Base-by-base conservation (phyloP, 2,329 filamentous ascomycete species). In the Grosmannia serpens region DNA sequence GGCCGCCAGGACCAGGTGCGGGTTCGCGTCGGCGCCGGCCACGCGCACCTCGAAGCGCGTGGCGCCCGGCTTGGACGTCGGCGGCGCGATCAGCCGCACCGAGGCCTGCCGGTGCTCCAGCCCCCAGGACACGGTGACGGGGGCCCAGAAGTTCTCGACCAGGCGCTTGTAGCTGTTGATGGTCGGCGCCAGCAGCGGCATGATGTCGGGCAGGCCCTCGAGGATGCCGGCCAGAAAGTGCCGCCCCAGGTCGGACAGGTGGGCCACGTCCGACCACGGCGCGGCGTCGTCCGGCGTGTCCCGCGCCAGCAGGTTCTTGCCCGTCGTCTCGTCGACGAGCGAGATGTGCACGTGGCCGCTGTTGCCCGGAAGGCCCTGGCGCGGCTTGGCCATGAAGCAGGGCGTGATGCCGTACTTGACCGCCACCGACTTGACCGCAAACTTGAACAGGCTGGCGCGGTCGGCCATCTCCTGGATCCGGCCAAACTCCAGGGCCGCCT, bases 141-240 rank as follows among this genome's bases (percentile, higher is more conserved):
- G 94, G 0, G 94, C 94, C 94, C 94, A 99, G 74, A 96, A 97
- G 74, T 97, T 97, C 76, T 99, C 94, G 2, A 99, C 94, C 0
- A 99, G 81, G 4, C 94, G 86, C 75, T 99, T 99, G 79, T 99
- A 99, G 62, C 89, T 95, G 79, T 99, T 99, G 68, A 99, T 83
- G 1, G 90, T 99, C 0, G 94, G 94, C 1, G 92, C 94, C 15
- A 99, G 78, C 60, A 97, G 78, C 1, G 94, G 94, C 94, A 99
- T 99, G 64, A 97, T 84, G 68, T 96, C 90, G 2, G 94, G 90
- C 4, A 99, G 80, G 17, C 92, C 94, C 27, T 89, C 86, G 0
- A 99, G 79, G 1, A 99, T 73, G 9, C 94, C 94, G 0, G 94
- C 94, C 0, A 99, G 82, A 74, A 99, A 99, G 65, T 97, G 87